Percentiles rank a stretch among this genome's conserved stretches.
Evolutionary conservation across 208 protist species (phyloP).

Genomic region (Leptomonas pyrrhocoris): DNA sequence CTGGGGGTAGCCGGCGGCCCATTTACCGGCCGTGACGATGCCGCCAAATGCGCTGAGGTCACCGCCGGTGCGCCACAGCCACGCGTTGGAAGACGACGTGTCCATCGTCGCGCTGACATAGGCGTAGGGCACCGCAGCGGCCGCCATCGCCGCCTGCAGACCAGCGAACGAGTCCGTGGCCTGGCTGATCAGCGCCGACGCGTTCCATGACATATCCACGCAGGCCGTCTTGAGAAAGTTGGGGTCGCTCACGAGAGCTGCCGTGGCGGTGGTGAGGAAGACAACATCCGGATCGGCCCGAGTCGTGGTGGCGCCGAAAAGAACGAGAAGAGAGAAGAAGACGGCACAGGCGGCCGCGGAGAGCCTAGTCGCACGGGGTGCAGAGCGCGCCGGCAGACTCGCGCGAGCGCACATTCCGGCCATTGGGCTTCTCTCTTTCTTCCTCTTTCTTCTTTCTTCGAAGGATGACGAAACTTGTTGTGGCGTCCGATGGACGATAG

Average conservation of each 20-base stretch:
- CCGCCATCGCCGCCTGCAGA: not conserved
- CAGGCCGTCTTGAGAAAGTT: slow-evolving; percentile 8
- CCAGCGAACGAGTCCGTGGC: not conserved
- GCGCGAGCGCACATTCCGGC: too few species aligned
- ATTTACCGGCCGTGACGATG: not conserved
- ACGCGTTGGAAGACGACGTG: slow-evolving; percentile 3
- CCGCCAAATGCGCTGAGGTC: not conserved
- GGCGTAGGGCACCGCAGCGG: not conserved
- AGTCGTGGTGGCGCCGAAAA: not conserved
- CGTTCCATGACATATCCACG: not conserved
- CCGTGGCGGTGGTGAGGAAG: slow-evolving; percentile 3
- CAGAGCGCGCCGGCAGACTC: too few species aligned
- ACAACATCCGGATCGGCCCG: not conserved
- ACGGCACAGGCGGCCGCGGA: too few species aligned
- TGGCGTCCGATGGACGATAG: too few species aligned
- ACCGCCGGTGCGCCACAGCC: slow-evolving; percentile 6
- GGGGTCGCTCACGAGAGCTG: slow-evolving; percentile 3
- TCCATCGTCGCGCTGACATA: slow-evolving; percentile 23
- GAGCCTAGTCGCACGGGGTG: too few species aligned
- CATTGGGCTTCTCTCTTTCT: too few species aligned
- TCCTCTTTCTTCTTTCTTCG: too few species aligned
- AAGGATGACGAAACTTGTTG: too few species aligned
- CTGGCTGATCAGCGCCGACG: slow-evolving; percentile 5
- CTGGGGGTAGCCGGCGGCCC: slow-evolving; percentile 17
- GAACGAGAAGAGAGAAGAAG: too few species aligned